Evolutionary conservation across 2,329 filamentous ascomycete genomes (phyloP), one percentile per base, ranked within the genome.

Genomic region (Fusarium acutatum): DNA sequence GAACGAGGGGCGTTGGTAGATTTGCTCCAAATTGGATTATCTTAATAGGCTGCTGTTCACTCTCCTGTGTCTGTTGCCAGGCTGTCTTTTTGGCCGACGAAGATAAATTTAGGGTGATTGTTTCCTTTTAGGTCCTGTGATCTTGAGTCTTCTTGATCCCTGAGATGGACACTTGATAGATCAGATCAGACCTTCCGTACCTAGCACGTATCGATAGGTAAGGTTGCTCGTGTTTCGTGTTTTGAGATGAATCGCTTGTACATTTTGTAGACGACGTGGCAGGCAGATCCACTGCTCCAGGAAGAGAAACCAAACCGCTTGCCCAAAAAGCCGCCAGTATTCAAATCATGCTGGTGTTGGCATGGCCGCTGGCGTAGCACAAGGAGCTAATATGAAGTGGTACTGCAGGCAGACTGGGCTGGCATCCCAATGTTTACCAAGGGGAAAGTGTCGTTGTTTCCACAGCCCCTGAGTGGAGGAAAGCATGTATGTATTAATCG

Each of bases 261-360:
- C 43, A 47, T 22, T 3, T 30, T 49, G 40, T 44, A 63, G 72
- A 66, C 73, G 71, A 77, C 75, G 68, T 77, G 75, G 75, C 71
- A 71, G 68, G 44, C 64, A 57, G 64, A 70, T 53, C 69, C 61
- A 59, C 71, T 64, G 59, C 35, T 24, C 57, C 20, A 32, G 44
- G 57, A 38, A 47, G 62, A 60, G 43, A 68, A 67, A 54, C 50
- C 47, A 46, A 60, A 52, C 66, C 50, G 41, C 26, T 43, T 64
- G 65, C 44, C 58, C 44, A 14, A 53, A 53, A 67, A 44, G 64
- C 41, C 52, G 61, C 35, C 65, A 60, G 60, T 49, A 44, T 59
- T 56, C 34, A 61, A 72, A 58, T 56, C 35, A 52, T 63, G 49
- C 24, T 38, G 52, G 50, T 30, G 26, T 50, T 61, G 47, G 37